A percentile compares a stretch with the other conserved stretches of the same genome.
Conservation (phyloP, 176 grass and related monocot species). For the Carex myosuroides region DNA sequence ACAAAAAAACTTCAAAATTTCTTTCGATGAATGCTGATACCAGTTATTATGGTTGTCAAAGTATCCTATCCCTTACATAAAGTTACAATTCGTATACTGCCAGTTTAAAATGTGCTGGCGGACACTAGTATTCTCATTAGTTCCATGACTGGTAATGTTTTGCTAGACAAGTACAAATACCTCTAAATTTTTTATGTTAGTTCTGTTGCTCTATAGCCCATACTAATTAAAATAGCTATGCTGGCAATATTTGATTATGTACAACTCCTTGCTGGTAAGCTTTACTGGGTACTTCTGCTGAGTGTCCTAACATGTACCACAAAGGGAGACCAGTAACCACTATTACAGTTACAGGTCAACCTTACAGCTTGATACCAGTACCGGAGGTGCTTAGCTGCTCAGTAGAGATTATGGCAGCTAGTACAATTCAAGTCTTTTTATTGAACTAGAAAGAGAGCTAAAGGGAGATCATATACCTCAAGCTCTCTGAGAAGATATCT, state of each 20-base stretch:
- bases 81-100: not conserved
- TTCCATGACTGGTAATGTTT: not conserved
- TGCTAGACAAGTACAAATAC: not conserved
- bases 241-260: not conserved
- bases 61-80: not conserved
- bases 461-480: slow-evolving; percentile 45
- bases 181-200: not conserved
- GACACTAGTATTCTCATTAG: not conserved
- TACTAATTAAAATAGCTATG: not conserved
- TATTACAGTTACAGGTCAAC: not conserved
- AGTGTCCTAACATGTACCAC: not conserved
- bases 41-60: not conserved
- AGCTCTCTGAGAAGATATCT: slow-evolving; percentile 71
- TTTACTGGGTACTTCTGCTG: not conserved
- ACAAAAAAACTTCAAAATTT: no score
- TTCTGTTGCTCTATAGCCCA: not conserved
- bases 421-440: not conserved
- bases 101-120: not conserved
- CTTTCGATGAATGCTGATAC: no score
- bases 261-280: not conserved
- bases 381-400: not conserved
- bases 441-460: not conserved
- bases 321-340: not conserved
- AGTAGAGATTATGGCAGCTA: not conserved
- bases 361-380: not conserved